phyloP scores from a whole-genome alignment of 495 filamentous ascomycete species.

The Paragyromitra xinjiangensis region DNA sequence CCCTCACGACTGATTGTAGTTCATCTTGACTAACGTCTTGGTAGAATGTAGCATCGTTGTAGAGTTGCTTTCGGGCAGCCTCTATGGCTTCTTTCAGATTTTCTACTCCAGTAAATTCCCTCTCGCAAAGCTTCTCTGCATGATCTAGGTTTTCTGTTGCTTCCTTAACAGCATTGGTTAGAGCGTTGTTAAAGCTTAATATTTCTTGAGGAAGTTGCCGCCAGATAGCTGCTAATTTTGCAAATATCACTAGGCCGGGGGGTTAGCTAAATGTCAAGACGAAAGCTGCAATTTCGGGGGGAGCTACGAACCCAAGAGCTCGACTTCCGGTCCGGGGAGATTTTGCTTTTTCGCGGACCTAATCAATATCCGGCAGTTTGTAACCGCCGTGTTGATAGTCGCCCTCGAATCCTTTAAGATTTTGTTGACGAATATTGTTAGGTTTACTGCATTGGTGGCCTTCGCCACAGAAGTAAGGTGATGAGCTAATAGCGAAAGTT shows the following conservation, averaged over 20 bases:
- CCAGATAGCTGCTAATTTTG: conserved; percentile 31
- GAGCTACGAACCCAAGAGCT: conserved; percentile 17
- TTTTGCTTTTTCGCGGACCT: neutral
- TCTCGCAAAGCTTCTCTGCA: conserved; percentile 18
- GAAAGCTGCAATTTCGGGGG: neutral
- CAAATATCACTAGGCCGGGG: conserved; percentile 6
- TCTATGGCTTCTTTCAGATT: neutral
- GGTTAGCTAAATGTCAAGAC: neutral
- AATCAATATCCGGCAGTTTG: neutral
- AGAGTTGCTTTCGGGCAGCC: conserved; percentile 16
- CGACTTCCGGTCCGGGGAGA: conserved; percentile 16
- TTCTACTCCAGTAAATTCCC: conserved; percentile 3
- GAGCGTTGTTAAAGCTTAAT: neutral
- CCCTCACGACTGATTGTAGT: conserved; percentile 1
- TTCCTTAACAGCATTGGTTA: neutral
- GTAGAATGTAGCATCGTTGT: conserved; percentile 12
- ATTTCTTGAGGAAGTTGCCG: conserved; percentile 6
- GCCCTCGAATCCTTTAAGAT: neutral
- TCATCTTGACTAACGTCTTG: conserved; percentile 22
- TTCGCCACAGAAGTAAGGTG: neutral
- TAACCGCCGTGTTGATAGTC: neutral
- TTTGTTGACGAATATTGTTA: neutral
- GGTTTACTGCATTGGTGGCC: neutral
- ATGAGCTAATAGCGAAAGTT: conserved; percentile 17
- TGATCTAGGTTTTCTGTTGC: neutral